Base-by-base conservation (phyloP, 306 rosid genomes). In the Begonia fuchsioides region DNA sequence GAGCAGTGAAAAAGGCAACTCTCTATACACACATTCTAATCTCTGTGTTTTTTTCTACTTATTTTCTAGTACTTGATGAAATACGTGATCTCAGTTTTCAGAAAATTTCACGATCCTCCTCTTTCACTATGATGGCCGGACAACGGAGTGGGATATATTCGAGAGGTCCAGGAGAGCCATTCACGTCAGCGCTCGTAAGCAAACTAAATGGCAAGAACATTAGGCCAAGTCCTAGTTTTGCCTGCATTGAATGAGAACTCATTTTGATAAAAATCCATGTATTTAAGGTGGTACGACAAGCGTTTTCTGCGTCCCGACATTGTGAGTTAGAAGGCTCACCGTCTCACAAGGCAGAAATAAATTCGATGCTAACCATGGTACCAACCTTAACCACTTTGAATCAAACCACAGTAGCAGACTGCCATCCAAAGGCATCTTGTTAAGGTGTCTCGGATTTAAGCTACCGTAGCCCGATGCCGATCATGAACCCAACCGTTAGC, bases 281-380 rank as follows among this genome's bases (percentile, higher is more conserved):
- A 58, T n/a, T 69, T 47, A 56, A 86, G 97, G 97, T 88, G 97
- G 97, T 90, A 84, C 63, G 93, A 93, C 43, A 90, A 90, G 72
- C 80, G 95, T 13, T 90, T 90, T 75, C 63, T 90, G 76, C 97
- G 84, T 76, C 97, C 95, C 14, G 90, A 84, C 72, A 84, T 90
- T 52, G 90, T 90, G 40, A n/a, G n/a, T n/a, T n/a, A n/a, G n/a
- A n/a, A n/a, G n/a, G n/a, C n/a, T n/a, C n/a, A n/a, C n/a, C n/a
- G n/a, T n/a, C n/a, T n/a, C n/a, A n/a, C n/a, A 92, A 93, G 15
- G 72, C 84, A 5, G 84, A 81, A 90, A 90, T 67, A 86, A 72
- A 75, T 88, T 88, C 49, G 48, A 84, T 72, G 90, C 95, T n/a
- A n/a, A n/a, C n/a, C n/a, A n/a, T n/a, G n/a, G n/a, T n/a, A n/a